phyloP scores from a whole-genome alignment of 108 stramenopile genomes.

The Licmophora abbreviata region DNA sequence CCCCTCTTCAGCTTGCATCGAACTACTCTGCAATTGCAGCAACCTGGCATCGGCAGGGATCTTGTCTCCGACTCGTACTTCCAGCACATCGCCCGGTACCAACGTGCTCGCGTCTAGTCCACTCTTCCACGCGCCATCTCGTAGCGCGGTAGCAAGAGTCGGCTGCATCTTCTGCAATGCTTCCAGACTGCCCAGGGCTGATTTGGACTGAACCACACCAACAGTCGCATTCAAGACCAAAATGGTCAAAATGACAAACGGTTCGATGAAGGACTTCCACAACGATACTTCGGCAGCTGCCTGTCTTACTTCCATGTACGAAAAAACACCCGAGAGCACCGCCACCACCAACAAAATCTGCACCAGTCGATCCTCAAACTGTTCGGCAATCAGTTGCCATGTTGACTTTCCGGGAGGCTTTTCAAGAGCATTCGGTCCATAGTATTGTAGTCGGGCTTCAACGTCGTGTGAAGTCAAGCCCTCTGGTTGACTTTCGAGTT shows the following conservation, averaged over 20 bases:
- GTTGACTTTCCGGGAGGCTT: constrained; percentile 33
- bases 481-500: constrained; percentile 12
- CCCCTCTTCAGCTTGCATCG: constrained; percentile 70
- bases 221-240: constrained; percentile 94
- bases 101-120: constrained; percentile 44
- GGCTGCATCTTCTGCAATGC: constrained; percentile 92
- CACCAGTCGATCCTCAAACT: constrained; percentile 87
- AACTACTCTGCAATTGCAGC: constrained; percentile 36
- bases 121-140: constrained; percentile 44
- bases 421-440: constrained; percentile 52
- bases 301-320: constrained; percentile 54
- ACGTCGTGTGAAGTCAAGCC: constrained; percentile 22
- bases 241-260: constrained; percentile 90
- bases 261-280: constrained; percentile 78
- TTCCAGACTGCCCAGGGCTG: constrained; percentile 82
- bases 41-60: constrained; percentile 91
- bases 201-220: constrained; percentile 90
- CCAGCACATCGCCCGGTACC: constrained; percentile 94
- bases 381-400: constrained; percentile 56
- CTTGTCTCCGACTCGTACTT: constrained; percentile 88
- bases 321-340: constrained; percentile 53
- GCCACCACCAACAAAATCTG: constrained; percentile 77
- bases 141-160: constrained; percentile 55
- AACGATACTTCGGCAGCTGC: constrained; percentile 10
- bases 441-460: constrained; percentile 15